These are phyloP conservation scores for Nakataea oryzae DNA, from an alignment of 2,329 filamentous ascomycete genomes.

Conservation along the genomic window DNA sequence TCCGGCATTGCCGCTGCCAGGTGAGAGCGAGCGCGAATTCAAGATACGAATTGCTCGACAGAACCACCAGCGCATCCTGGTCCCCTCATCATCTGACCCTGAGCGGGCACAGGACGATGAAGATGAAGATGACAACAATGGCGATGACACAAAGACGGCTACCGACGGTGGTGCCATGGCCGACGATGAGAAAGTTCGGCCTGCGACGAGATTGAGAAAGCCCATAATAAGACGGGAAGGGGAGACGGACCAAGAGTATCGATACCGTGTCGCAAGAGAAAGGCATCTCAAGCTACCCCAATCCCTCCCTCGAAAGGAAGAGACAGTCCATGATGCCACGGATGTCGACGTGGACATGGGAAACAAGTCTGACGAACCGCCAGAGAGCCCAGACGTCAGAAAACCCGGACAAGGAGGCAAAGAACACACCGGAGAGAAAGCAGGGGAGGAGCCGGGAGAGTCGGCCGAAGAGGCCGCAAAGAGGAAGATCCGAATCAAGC, in stretches of 20 bases:
- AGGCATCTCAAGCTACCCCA: conserved; percentile 11
- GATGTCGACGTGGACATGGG: not conserved
- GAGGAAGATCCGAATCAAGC: not conserved
- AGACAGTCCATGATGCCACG: not conserved
- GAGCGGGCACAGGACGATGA: conserved; percentile 7
- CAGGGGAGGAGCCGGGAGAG: not conserved
- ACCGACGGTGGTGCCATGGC: not conserved
- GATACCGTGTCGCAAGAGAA: conserved; percentile 34
- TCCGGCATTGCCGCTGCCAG: conserved; percentile 23
- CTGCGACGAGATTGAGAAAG: not conserved
- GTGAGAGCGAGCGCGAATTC: conserved; percentile 37
- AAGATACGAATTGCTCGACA: conserved; percentile 33
- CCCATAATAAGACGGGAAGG: conserved; percentile 13
- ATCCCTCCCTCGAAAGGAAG: conserved; percentile 8
- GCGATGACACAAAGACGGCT: conserved; percentile 1
- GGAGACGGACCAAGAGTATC: conserved; percentile 35
- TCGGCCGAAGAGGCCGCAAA: not conserved
- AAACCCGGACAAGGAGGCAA: not conserved
- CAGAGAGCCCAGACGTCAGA: no score
- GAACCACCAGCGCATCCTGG: conserved; percentile 10
- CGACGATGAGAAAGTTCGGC: not conserved
- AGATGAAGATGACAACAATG: conserved; percentile 3
- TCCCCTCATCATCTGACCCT: conserved; percentile 8
- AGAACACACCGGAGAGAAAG: not conserved
- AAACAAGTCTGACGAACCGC: no score